Evolutionary conservation across 768 basidiomycete species (phyloP), one percentile per base, ranked within the genome.

Genomic region (Melanogaster broomeanus): DNA sequence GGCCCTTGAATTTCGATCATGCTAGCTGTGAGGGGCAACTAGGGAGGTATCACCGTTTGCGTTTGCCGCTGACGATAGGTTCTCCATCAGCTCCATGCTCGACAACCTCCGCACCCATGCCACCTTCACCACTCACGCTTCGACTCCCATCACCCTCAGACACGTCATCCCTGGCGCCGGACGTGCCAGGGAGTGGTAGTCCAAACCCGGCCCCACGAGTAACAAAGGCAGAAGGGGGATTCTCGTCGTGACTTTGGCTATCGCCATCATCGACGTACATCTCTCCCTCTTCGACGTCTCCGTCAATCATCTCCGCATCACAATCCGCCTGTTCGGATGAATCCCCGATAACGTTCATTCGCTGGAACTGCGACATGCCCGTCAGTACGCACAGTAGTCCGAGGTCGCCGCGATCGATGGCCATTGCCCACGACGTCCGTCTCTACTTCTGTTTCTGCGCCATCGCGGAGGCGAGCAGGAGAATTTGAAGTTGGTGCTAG

Each of bases 401-500:
- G 64, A 30, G 49, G 33, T 3, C 67, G 52, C 13, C 61, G 53
- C 2, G 46, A 6, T 0, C 66, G 59, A 30, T 48, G 52, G 0
- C 55, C 58, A 3, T 46, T 46, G 1, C 53, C 53, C 1, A 63
- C 35, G 15, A 65, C 11, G 33, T 70, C 68, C 0, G 53, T 56
- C 43, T 70, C 68, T 1, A 72, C 68, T 30, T 70, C 68, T 0
- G 68, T 70, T 45, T 70, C 68, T 1, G 70, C 70, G 6, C 68
- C 70, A 6, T 68, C 67, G 2, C 67, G 62, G 0, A 54, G 58
- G 33, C 62, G 60, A 0, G 42, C 51, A 0, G 60, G 56, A 0
- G 33, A 34, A 22, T 55, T 10, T 21, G 53, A 10, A 30, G 34
- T 6, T 33, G 24, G 9, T 0, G 22, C n/a, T 19, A 33, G 43